phyloP scores from a whole-genome alignment of 192 early-diverging fungal genomes.

The Coemansia sp. region DNA sequence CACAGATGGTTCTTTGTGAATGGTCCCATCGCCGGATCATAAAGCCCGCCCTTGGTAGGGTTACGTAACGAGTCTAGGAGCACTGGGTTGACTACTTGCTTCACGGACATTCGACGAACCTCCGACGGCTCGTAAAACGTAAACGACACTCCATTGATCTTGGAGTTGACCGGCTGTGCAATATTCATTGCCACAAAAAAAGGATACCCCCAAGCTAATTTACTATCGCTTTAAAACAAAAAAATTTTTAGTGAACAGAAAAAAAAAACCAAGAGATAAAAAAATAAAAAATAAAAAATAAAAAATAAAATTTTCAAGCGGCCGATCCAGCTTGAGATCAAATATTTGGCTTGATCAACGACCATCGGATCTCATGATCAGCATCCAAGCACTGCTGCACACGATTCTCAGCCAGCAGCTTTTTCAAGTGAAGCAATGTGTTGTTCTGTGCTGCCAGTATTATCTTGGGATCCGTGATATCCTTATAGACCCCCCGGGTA shows the following conservation, averaged over 20 bases:
- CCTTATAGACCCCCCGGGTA: conserved; percentile 27
- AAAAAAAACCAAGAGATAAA: too few relatives aligned
- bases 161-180: conserved; percentile 71
- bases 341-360: conserved; percentile 14
- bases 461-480: conserved; percentile 32
- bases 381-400: not conserved
- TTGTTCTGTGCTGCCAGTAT: conserved; percentile 40
- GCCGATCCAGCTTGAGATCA: not conserved
- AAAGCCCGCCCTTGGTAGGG: conserved; percentile 87
- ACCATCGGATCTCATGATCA: conserved; percentile 15
- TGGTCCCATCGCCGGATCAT: conserved; percentile 93
- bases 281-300: conserved; percentile 3
- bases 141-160: conserved; percentile 87
- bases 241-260: not conserved
- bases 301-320: conserved; percentile 11
- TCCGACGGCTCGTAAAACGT: conserved; percentile 87
- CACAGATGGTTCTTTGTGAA: conserved; percentile 79
- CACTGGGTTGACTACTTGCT: conserved; percentile 85
- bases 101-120: conserved; percentile 89
- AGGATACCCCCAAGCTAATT: too few relatives aligned
- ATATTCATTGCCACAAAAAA: conserved; percentile 69
- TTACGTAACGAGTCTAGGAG: conserved; percentile 87
- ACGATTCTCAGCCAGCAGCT: conserved; percentile 21
- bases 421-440: conserved; percentile 28
- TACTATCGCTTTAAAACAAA: too few relatives aligned